These are phyloP conservation scores for Ormosia emarginata DNA, from an alignment of 306 rosid species.

Conservation along the genomic window DNA sequence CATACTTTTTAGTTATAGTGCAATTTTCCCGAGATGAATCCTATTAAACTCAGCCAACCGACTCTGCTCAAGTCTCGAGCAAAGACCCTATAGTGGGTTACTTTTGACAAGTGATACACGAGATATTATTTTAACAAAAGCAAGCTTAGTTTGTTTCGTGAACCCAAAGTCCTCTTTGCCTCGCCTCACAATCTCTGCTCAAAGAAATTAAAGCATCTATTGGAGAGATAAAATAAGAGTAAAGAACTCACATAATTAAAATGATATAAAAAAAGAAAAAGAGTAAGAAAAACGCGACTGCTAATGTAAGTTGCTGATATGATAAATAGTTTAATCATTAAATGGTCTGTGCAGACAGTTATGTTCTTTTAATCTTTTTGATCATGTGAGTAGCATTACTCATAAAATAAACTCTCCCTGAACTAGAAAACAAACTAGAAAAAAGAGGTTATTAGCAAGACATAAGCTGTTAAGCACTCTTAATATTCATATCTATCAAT, in stretches of 20 bases:
- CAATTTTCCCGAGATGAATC: conserved; percentile 26
- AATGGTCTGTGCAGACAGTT: not conserved
- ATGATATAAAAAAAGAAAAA: no score
- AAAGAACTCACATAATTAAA: not conserved
- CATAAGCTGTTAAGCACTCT: not conserved
- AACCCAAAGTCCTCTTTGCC: not conserved
- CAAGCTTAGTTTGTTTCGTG: not conserved
- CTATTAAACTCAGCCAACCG: not conserved
- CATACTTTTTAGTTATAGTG: not conserved
- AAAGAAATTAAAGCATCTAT: not conserved
- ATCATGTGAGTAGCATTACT: not conserved
- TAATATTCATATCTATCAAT: not conserved
- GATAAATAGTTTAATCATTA: not conserved
- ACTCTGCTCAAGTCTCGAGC: conserved; percentile 37
- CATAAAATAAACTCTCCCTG: not conserved
- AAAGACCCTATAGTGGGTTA: conserved; percentile 9
- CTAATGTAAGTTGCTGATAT: not conserved
- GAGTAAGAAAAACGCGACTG: not conserved
- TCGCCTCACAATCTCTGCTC: not conserved
- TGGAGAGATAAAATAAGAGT: not conserved
- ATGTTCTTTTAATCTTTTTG: not conserved
- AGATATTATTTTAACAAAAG: not conserved
- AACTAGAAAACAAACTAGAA: not conserved
- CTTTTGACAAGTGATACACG: conserved; percentile 21
- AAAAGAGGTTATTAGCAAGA: not conserved